These are phyloP conservation scores for Tulasnella sp. DNA, from an alignment of 768 basidiomycete genomes.

Conservation along the genomic window DNA sequence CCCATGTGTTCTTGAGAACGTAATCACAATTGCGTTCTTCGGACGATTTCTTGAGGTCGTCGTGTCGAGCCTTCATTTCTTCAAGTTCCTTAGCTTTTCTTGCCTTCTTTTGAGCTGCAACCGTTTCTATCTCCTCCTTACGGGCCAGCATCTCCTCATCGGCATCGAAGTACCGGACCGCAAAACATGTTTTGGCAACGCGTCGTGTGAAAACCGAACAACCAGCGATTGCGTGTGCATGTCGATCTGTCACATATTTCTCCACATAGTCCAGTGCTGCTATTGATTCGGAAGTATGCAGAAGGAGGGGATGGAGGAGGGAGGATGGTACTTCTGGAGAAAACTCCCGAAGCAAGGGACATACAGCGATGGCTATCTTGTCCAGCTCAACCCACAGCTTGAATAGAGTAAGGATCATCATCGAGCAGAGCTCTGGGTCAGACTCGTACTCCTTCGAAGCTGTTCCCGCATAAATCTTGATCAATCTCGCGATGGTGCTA, in stretches of 20 bases:
- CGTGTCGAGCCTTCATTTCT: too few relatives aligned
- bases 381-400: conserved; percentile 41
- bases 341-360: conserved; percentile 33
- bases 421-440: conserved; percentile 20
- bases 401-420: conserved; percentile 35
- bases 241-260: conserved; percentile 25
- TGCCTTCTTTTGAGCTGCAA: conserved; percentile 20
- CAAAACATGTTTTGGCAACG: conserved; percentile 12
- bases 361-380: conserved; percentile 24
- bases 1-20: not conserved
- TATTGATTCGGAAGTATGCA: conserved; percentile 25
- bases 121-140: conserved; percentile 22
- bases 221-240: not conserved
- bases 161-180: conserved; percentile 27
- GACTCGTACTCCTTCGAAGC: not conserved
- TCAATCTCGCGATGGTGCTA: not conserved
- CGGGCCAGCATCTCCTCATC: conserved; percentile 7
- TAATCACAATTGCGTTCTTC: too few relatives aligned
- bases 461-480: not conserved
- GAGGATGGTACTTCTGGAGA: conserved; percentile 33
- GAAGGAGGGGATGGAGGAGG: conserved; percentile 33
- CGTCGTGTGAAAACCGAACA: conserved; percentile 28
- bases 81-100: too few relatives aligned
- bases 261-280: conserved; percentile 23
- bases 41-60: too few relatives aligned